Evolutionary conservation across 768 basidiomycete genomes (phyloP).

Genomic region (Mycena crocata): DNA sequence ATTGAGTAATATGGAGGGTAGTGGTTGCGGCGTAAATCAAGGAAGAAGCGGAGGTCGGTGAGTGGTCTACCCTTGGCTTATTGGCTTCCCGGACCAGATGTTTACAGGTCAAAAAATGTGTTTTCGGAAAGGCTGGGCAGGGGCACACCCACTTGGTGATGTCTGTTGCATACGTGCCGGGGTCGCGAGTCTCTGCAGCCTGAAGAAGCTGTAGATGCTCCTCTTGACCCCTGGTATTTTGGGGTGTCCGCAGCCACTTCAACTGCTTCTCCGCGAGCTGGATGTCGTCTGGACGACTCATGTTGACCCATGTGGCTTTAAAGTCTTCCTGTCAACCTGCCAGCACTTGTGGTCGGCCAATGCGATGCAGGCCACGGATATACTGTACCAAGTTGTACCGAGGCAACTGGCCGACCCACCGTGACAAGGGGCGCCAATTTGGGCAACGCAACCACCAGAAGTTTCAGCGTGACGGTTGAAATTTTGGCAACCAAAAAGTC

Average conservation of each 20-base stretch:
- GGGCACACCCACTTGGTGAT: constrained; percentile 33
- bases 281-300: constrained; percentile 32
- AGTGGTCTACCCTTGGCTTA: constrained; percentile 27
- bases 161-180: constrained; percentile 29
- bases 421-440: background rate
- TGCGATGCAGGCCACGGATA: constrained; percentile 27
- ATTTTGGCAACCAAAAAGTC: background rate
- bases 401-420: background rate
- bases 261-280: constrained; percentile 35
- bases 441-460: background rate
- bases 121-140: background rate
- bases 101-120: constrained; percentile 34
- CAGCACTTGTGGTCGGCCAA: constrained; percentile 30
- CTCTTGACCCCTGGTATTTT: background rate
- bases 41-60: constrained; percentile 23
- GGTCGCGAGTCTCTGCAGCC: constrained; percentile 23
- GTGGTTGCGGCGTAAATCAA: constrained; percentile 16
- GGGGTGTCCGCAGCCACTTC: constrained; percentile 11
- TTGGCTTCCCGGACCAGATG: constrained; percentile 33
- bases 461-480: background rate
- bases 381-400: too few relatives aligned
- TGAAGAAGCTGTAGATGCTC: constrained; percentile 20
- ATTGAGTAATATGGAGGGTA: constrained; percentile 27
- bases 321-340: constrained; percentile 36
- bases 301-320: constrained; percentile 32